These are phyloP conservation scores for Populus hybrid DNA, from an alignment of 441 rosid genomes.

Conservation along the genomic window DNA sequence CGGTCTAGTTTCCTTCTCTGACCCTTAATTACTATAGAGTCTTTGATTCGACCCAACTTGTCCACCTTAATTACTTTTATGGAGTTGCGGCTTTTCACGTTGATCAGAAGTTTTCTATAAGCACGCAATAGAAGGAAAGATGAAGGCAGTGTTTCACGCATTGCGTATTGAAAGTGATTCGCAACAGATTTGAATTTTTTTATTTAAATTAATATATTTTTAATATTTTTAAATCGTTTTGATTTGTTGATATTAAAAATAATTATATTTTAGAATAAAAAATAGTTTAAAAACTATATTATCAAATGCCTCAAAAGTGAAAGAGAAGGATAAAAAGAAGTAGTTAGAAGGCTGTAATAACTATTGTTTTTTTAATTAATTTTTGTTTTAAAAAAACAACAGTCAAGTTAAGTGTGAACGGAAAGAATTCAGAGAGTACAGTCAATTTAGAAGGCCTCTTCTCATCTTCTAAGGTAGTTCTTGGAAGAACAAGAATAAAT, in stretches of 20 bases:
- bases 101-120: constrained; percentile 34
- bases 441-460: constrained; percentile 21
- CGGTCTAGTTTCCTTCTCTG: neutral
- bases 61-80: neutral
- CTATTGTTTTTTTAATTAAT: no score
- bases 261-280: no score
- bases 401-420: constrained; percentile 33
- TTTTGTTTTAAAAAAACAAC: neutral
- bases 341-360: no score
- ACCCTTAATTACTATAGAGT: neutral
- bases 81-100: constrained; percentile 41
- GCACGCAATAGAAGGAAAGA: constrained; percentile 14
- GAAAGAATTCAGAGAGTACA: constrained; percentile 32
- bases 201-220: no score
- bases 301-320: no score
- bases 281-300: no score
- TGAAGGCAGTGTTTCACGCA: no score
- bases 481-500: neutral
- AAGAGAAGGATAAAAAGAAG: no score
- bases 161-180: no score
- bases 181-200: no score
- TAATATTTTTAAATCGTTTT: no score
- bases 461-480: constrained; percentile 17
- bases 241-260: accelerated
- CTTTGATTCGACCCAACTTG: neutral